Evolutionary conservation across 805 yeast species (phyloP), one percentile per base, ranked within the genome.

Genomic region (Ogataea philodendri): DNA sequence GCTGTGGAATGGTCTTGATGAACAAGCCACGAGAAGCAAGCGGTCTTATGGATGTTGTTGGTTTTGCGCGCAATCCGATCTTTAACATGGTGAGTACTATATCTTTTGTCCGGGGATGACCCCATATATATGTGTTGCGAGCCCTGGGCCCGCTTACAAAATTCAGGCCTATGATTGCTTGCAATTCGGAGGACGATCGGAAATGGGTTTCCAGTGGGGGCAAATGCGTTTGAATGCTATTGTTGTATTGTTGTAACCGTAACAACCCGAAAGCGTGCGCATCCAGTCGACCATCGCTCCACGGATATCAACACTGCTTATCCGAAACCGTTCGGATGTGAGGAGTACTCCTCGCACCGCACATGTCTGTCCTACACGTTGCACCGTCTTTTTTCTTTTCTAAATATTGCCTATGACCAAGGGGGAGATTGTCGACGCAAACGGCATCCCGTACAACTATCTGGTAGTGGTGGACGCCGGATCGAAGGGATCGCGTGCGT

Each of bases 381-480:
- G 15, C 25, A 35, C 39, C 39, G 15, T 1, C 9, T 7, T 21
- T 22, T 28, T 22, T 31, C 18, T n/a, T 10, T 9, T n/a, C 5
- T 7, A n/a, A 6, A 25, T 30, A n/a, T n/a, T n/a, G n/a, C 13
- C 16, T 19, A 29, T 29, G 39, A 24, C 10, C 25, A 35, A 23
- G 24, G 58, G 58, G 4, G 29, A 42, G 8, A 44, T 70, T 3
- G 52, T 53, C 18, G 67, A 70, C 34, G 47, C 54, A 3, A 53
- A 66, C 2, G 72, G 72, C 2, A 55, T 70, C 1, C 81, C 82
- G 1, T 74, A 72, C 40, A 78, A 79, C 52, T 79, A 78, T 51
- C 70, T 78, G 3, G 67, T 79, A 3, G 65, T 79, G 4, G 70
- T 79, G 2, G 86, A 79, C 54, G 74, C 84, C 1, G 85, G 86